Percentiles rank a stretch among this genome's conserved stretches.
Conservation (phyloP, 2,329 filamentous ascomycete species). For the Zasmidium citrigriseum region DNA sequence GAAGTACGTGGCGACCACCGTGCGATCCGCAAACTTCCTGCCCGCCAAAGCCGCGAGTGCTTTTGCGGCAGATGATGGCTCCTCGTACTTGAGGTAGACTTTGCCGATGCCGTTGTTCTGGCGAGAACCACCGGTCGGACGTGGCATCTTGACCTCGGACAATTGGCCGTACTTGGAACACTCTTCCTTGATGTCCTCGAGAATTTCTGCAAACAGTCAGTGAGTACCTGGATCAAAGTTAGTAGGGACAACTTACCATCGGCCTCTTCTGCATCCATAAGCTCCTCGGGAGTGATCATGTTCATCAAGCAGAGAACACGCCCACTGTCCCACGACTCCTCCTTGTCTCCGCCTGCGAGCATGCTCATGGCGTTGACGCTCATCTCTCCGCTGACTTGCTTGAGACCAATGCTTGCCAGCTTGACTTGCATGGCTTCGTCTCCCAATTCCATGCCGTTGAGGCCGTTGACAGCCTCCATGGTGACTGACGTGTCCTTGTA, state of each 20-base stretch:
- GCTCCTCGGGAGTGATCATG: conserved; percentile 96
- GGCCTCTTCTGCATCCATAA: conserved; percentile 92
- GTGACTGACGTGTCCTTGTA: conserved; percentile 78
- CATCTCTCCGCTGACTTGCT: conserved; percentile 94
- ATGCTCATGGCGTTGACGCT: conserved; percentile 97
- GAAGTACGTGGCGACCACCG: conserved; percentile 95
- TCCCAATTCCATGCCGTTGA: conserved; percentile 91
- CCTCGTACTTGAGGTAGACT: conserved; percentile 94
- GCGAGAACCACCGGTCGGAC: conserved; percentile 78
- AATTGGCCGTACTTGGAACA: conserved; percentile 88
- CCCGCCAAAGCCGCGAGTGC: conserved; percentile 89
- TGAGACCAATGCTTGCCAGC: conserved; percentile 88
- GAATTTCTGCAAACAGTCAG: conserved; percentile 69
- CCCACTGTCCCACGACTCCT: conserved; percentile 72
- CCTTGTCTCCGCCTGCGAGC: conserved; percentile 81
- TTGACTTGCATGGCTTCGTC: conserved; percentile 82
- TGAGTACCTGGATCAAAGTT: neutral
- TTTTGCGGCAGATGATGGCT: conserved; percentile 73
- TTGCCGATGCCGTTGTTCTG: conserved; percentile 91
- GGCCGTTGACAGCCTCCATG: conserved; percentile 81
- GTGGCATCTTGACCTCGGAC: conserved; percentile 86
- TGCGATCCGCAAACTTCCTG: conserved; percentile 93
- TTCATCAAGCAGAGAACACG: conserved; percentile 91
- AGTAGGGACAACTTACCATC: conserved; percentile 65
- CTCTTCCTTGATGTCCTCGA: conserved; percentile 90